These are phyloP conservation scores for Leccinum solheimii DNA, from an alignment of 1,284 basidiomycete genomes.

Conservation along the genomic window DNA sequence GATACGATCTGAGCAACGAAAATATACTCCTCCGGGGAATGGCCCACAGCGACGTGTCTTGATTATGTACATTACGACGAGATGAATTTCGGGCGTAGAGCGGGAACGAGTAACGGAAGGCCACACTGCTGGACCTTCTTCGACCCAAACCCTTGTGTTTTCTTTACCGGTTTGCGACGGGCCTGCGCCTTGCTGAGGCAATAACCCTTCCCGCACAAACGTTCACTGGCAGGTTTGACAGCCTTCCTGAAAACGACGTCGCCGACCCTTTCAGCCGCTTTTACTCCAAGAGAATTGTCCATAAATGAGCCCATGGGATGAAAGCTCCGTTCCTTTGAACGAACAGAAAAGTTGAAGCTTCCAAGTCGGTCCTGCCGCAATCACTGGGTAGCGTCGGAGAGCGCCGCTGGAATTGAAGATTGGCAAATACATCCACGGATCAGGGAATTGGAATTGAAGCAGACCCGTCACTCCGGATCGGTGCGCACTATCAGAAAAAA, in stretches of 20 bases:
- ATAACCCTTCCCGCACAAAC: constrained; percentile 12
- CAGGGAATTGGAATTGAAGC: constrained; percentile 14
- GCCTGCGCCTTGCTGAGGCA: constrained; percentile 11
- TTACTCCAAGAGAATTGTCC: constrained; percentile 25
- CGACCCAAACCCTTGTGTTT: constrained; percentile 4
- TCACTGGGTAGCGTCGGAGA: constrained; percentile 17
- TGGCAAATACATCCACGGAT: constrained; percentile 24
- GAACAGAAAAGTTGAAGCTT: constrained; percentile 5
- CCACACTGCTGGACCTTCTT: constrained; percentile 3
- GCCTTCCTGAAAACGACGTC: constrained; percentile 14
- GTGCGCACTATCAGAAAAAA: constrained; percentile 9
- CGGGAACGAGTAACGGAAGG: constrained; percentile 8
- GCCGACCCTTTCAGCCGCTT: constrained; percentile 16
- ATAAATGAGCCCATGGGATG: constrained; percentile 6
- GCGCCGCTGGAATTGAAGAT: constrained; percentile 17
- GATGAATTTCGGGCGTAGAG: constrained; percentile 20
- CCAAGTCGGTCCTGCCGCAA: constrained; percentile 10
- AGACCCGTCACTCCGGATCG: constrained; percentile 15
- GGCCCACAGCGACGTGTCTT: constrained; percentile 1
- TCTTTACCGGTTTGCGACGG: constrained; percentile 3
- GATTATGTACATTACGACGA: constrained; percentile 13
- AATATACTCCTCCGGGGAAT: constrained; percentile 3
- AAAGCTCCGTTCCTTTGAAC: constrained; percentile 10
- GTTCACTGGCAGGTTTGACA: constrained; percentile 7
- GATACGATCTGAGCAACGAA: constrained; percentile 14